Conservation (phyloP, 1,139 yeast species). For the Blastobotrys raffinosifermentans region DNA sequence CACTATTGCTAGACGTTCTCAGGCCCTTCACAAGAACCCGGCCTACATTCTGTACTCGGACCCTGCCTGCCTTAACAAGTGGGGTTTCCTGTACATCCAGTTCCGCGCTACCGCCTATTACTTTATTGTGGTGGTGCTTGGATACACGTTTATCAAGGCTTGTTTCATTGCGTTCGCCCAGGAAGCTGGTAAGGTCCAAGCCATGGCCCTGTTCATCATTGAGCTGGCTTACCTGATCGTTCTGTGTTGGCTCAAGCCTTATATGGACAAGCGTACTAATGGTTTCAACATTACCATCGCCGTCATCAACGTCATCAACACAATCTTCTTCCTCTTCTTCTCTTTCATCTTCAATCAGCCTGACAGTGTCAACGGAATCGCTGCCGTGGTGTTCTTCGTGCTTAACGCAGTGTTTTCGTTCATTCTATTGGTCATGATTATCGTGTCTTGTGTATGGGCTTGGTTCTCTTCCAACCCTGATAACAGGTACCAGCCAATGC, state of each 20-base stretch:
- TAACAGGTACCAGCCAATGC: slow-evolving; percentile 92
- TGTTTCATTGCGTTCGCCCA: slow-evolving; percentile 85
- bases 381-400: slow-evolving; percentile 89
- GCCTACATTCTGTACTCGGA: slow-evolving; percentile 90
- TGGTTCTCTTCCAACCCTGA: slow-evolving; percentile 88
- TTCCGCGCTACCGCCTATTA: slow-evolving; percentile 83
- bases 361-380: slow-evolving; percentile 78
- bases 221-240: slow-evolving; percentile 64
- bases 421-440: slow-evolving; percentile 73
- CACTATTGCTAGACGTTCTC: slow-evolving; percentile 65
- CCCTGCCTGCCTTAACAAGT: slow-evolving; percentile 69
- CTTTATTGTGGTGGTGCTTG: slow-evolving; percentile 62
- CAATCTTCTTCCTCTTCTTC: slow-evolving; percentile 76
- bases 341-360: slow-evolving; percentile 82
- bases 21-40: slow-evolving; percentile 73
- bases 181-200: slow-evolving; percentile 69
- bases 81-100: slow-evolving; percentile 90
- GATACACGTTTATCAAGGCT: slow-evolving; percentile 67
- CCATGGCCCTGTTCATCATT: slow-evolving; percentile 65
- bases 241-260: slow-evolving; percentile 73
- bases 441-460: slow-evolving; percentile 81
- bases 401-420: slow-evolving; percentile 86
- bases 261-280: slow-evolving; percentile 91
- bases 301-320: slow-evolving; percentile 52
- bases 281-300: slow-evolving; percentile 83